Evolutionary conservation across 1,284 basidiomycete species (phyloP).

Genomic region (Xerocomus minutiporus): DNA sequence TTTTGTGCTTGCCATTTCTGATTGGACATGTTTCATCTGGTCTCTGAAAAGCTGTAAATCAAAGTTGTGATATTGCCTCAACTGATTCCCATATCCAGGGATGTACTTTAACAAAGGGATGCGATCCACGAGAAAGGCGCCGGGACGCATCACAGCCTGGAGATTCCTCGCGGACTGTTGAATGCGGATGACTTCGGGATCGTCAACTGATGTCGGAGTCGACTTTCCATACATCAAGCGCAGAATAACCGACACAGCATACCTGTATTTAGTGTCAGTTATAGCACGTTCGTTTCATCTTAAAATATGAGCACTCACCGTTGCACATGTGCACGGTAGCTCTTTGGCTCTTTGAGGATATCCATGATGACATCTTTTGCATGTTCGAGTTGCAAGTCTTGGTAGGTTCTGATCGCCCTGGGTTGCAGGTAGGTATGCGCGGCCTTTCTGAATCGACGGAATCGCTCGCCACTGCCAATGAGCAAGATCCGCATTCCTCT

Average conservation of each 20-base stretch:
- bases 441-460: constrained; percentile 32
- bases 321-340: constrained; percentile 33
- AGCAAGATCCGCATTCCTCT: constrained; percentile 23
- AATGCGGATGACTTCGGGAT: constrained; percentile 55
- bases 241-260: constrained; percentile 60
- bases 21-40: constrained; percentile 43
- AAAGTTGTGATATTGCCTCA: constrained; percentile 45
- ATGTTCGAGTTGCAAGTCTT: constrained; percentile 33
- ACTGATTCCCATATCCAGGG: constrained; percentile 11
- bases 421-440: constrained; percentile 39
- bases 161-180: constrained; percentile 47
- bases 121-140: constrained; percentile 55
- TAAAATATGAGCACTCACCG: constrained; percentile 20
- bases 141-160: constrained; percentile 49
- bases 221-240: constrained; percentile 61
- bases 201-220: constrained; percentile 45
- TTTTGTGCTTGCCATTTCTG: constrained; percentile 38
- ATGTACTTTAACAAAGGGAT: constrained; percentile 49
- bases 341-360: constrained; percentile 35
- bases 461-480: constrained; percentile 20
- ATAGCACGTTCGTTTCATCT: neutral
- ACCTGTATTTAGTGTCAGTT: constrained; percentile 37
- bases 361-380: constrained; percentile 38
- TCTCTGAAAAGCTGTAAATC: constrained; percentile 52
- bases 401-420: constrained; percentile 31